Percentiles rank a stretch among this genome's conserved stretches.
Conservation (phyloP, 768 basidiomycete genomes). For the Rhodotorula babjevae region DNA sequence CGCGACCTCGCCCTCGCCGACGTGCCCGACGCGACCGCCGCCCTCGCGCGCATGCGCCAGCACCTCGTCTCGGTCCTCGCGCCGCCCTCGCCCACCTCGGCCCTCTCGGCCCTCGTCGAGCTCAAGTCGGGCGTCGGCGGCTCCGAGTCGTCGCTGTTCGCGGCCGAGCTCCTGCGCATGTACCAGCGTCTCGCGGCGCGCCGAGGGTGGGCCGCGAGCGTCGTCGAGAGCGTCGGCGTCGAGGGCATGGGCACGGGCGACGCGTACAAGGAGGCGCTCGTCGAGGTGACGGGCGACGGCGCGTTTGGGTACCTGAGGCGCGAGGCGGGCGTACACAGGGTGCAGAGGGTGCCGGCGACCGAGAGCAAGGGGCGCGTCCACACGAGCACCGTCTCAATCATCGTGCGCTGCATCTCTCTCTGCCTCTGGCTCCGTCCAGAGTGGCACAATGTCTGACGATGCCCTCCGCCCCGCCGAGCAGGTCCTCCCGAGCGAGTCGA, state of each 20-base stretch:
- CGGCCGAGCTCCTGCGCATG: constrained; percentile 72
- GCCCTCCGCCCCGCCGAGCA: constrained; percentile 48
- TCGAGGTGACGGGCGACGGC: constrained; percentile 72
- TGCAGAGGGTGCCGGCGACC: constrained; percentile 87
- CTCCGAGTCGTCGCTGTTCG: constrained; percentile 76
- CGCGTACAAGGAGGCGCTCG: constrained; percentile 64
- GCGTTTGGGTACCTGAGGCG: constrained; percentile 74
- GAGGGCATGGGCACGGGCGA: constrained; percentile 41
- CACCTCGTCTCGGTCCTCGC: constrained; percentile 26
- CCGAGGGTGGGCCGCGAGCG: constrained; percentile 58
- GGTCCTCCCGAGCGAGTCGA: constrained; percentile 77
- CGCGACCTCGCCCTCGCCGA: constrained; percentile 59
- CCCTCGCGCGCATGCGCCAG: constrained; percentile 1
- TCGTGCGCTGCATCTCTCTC: constrained; percentile 55
- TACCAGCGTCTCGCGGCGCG: constrained; percentile 63
- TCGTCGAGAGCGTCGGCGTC: constrained; percentile 40
- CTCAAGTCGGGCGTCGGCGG: constrained; percentile 91
- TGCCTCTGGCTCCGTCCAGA: neutral
- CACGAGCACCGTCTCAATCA: constrained; percentile 80
- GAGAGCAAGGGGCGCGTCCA: constrained; percentile 83
- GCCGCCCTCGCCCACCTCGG: constrained; percentile 16
- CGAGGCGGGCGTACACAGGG: constrained; percentile 94
- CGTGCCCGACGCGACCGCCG: constrained; percentile 14
- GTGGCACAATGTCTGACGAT: no score
- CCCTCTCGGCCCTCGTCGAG: constrained; percentile 70